Base-by-base conservation (phyloP, 139 green algal genomes). In the Picochlorum sp. region DNA sequence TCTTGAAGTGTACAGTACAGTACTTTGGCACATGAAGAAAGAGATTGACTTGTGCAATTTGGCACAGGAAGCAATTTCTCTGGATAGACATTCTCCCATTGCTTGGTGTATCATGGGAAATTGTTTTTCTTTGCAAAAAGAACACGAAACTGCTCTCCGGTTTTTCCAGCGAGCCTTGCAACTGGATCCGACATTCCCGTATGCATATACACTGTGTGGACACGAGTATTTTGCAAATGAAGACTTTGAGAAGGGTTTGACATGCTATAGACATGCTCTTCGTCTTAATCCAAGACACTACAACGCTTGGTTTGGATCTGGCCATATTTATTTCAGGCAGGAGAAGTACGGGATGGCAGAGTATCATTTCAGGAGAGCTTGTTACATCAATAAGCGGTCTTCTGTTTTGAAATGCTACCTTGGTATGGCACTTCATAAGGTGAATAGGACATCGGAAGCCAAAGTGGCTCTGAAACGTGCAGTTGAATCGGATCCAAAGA, bases 241-340 rank as follows among this genome's bases (percentile, higher is more conserved):
- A 72, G 89, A 97, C 73, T 90, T 90, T 63, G 90, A 93, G 45
- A 91, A 93, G 63, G 83, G 71, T 8, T 60, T 89, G 34, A 57
- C 71, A 4, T 92, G 83, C 72, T 98, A 94, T 83, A 79, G 89
- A 28, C 77, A 81, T 15, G 92, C 92, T 13, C 74, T 97, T 18
- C 77, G 88, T 6, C 56, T 92, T 0, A 89, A 97, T 62, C 55
- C 73, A 3, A 81, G 90, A 8, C 92, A 98, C 67, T 98, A 98
- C 86, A 97, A 96, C 60, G 92, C 92, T 5, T 90, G 90, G 91
- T 98, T 97, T 75, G 92, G 92, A 14, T 78, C 97, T 52, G 92
- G 92, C 20, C 84, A 90, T 68, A 88, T 98, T 24, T 90, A 88
- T 67, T 90, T 89, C 65, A 71, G 86, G 26, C 89, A 97, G 78